Evolutionary conservation across 352 stramenopile genomes (phyloP).

Genomic region (Globisporangium viniferum): DNA sequence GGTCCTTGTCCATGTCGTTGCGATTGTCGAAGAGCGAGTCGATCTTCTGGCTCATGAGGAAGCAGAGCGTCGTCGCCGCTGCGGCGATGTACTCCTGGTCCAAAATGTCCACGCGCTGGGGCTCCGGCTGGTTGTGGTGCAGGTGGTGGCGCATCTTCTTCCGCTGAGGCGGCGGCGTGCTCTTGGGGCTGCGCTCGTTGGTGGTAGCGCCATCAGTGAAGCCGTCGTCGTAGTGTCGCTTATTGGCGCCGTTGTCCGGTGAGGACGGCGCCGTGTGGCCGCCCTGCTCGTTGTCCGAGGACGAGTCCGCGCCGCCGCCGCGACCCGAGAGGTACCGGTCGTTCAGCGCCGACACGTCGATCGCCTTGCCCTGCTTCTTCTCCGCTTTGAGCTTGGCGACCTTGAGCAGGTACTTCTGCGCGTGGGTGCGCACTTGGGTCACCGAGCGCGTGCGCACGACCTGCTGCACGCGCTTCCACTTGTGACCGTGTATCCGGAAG

Average conservation of each 20-base stretch:
- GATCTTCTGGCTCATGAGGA: slow-evolving; percentile 85
- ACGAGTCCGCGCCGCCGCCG: slow-evolving; percentile 13
- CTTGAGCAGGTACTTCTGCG: slow-evolving; percentile 88
- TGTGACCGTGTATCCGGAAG: slow-evolving; percentile 86
- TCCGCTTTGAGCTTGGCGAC: slow-evolving; percentile 86
- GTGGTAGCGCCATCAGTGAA: not conserved
- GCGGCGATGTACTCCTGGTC: slow-evolving; percentile 81
- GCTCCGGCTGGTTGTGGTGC: slow-evolving; percentile 8
- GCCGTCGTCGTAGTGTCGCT: slow-evolving; percentile 12
- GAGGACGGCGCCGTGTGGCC: slow-evolving; percentile 35
- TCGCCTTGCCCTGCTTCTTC: slow-evolving; percentile 49
- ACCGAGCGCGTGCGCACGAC: slow-evolving; percentile 86
- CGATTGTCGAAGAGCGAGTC: slow-evolving; percentile 71
- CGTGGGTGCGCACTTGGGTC: slow-evolving; percentile 86
- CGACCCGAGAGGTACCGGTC: slow-evolving; percentile 18
- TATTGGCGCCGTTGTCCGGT: slow-evolving; percentile 24
- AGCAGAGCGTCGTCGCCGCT: slow-evolving; percentile 73
- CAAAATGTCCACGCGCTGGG: slow-evolving; percentile 38
- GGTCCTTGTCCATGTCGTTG: slow-evolving; percentile 40
- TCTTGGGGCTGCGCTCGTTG: slow-evolving; percentile 17
- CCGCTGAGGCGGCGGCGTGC: slow-evolving; percentile 14
- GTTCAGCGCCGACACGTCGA: slow-evolving; percentile 17
- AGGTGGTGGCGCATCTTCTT: slow-evolving; percentile 63
- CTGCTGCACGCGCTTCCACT: slow-evolving; percentile 89
- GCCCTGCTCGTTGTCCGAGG: slow-evolving; percentile 22